Conservation (phyloP, 1,139 yeast genomes). For the Debaryomyces udenii region DNA sequence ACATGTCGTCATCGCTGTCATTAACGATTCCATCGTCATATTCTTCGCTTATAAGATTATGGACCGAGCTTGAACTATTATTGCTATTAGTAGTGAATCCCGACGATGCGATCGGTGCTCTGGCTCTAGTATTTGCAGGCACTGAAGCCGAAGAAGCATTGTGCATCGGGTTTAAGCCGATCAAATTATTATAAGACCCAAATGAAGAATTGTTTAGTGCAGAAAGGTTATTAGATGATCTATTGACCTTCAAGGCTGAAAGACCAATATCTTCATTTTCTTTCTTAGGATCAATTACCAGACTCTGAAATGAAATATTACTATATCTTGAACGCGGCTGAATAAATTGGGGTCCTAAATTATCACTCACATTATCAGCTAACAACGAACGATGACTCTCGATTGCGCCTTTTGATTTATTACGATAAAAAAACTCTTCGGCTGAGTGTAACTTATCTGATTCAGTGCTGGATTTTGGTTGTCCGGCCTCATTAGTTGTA, state of each 20-base stretch:
- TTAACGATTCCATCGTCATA: conserved; percentile 23
- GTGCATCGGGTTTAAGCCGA: conserved; percentile 11
- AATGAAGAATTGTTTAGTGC: conserved; percentile 16
- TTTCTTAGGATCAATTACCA: conserved; percentile 44
- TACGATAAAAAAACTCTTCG: conserved; percentile 17
- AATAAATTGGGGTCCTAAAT: conserved; percentile 39
- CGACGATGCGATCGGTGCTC: conserved; percentile 24
- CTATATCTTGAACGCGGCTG: conserved; percentile 48
- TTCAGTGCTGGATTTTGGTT: conserved; percentile 7
- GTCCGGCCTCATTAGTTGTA: conserved; percentile 8
- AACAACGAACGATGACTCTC: conserved; percentile 12
- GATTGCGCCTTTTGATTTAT: conserved; percentile 7
- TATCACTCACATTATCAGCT: conserved; percentile 23
- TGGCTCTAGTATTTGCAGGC: conserved; percentile 15
- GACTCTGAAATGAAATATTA: conserved; percentile 28
- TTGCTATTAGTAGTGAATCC: conserved; percentile 32
- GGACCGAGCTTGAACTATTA: conserved; percentile 35
- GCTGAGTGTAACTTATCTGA: conserved; percentile 14
- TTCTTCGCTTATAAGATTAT: conserved; percentile 19
- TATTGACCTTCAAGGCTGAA: conserved; percentile 45
- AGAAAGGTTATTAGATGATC: conserved; percentile 35
- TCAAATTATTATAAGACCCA: conserved; percentile 19
- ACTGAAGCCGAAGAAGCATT: conserved; percentile 6
- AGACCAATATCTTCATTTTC: conserved; percentile 35
- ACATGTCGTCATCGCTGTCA: conserved; percentile 1